phyloP scores from a whole-genome alignment of 139 green algal genomes.

The Chlamydomonas eustigma region DNA sequence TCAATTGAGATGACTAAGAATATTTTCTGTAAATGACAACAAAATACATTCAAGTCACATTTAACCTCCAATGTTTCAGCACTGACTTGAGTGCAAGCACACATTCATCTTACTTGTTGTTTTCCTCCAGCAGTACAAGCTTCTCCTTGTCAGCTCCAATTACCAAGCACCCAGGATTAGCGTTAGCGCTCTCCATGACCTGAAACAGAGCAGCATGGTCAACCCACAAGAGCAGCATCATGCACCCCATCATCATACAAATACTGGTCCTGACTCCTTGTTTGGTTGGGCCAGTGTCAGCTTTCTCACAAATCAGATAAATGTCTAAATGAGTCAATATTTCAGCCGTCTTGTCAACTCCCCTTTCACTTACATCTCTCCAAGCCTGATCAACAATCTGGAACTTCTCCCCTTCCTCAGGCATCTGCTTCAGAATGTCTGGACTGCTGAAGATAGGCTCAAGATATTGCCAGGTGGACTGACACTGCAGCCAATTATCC shows the following conservation, averaged over 20 bases:
- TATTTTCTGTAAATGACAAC: no score
- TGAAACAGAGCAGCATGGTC: no score
- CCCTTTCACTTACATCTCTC: slow-evolving; percentile 40
- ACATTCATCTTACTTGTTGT: slow-evolving; percentile 41
- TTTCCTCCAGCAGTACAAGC: slow-evolving; percentile 46
- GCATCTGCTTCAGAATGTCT: slow-evolving; percentile 87
- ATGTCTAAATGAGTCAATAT: no score
- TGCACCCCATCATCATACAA: no score
- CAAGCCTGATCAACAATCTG: slow-evolving; percentile 52
- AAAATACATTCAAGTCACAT: no score
- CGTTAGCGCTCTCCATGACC: slow-evolving; percentile 48
- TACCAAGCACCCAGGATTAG: slow-evolving; percentile 37
- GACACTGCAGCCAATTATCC: slow-evolving; percentile 80
- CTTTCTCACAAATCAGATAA: no score
- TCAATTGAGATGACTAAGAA: no score
- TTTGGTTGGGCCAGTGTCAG: no score
- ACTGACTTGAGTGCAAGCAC: no score
- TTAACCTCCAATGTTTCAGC: no score
- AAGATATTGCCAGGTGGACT: slow-evolving; percentile 79
- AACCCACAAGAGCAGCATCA: no score
- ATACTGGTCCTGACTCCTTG: no score
- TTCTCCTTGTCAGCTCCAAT: slow-evolving; percentile 47
- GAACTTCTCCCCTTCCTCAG: slow-evolving; percentile 80
- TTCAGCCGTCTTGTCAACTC: slow-evolving; percentile 8
- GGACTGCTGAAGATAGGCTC: slow-evolving; percentile 79